Evolutionary conservation across 2,329 filamentous ascomycete species (phyloP).

Genomic region (Colletotrichum graminicola): DNA sequence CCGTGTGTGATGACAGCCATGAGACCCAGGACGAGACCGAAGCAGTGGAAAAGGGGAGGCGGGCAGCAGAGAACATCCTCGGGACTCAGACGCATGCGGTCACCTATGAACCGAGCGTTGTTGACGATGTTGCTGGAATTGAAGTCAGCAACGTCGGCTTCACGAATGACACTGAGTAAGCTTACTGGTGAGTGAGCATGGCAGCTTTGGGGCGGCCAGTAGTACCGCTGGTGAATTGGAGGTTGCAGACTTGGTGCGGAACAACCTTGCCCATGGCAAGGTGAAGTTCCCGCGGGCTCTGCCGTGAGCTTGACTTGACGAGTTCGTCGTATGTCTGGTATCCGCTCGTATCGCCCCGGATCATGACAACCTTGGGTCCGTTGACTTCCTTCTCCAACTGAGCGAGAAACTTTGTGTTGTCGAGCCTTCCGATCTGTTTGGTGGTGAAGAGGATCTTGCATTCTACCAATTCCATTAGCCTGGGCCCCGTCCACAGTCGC

Average conservation of each 20-base stretch:
- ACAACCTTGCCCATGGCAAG: slow-evolving; percentile 67
- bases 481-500: background rate
- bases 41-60: slow-evolving; percentile 88
- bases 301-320: slow-evolving; percentile 62
- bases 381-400: slow-evolving; percentile 62
- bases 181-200: slow-evolving; percentile 78
- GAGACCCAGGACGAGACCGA: slow-evolving; percentile 82
- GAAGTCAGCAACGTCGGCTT: slow-evolving; percentile 22
- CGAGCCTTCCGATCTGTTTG: slow-evolving; percentile 73
- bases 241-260: slow-evolving; percentile 77
- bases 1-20: slow-evolving; percentile 81
- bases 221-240: slow-evolving; percentile 82
- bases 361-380: slow-evolving; percentile 68
- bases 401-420: slow-evolving; percentile 70
- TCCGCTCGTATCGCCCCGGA: slow-evolving; percentile 65
- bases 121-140: slow-evolving; percentile 68
- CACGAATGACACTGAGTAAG: slow-evolving; percentile 11
- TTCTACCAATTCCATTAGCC: slow-evolving; percentile 57
- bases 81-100: slow-evolving; percentile 77
- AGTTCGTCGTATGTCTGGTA: slow-evolving; percentile 73
- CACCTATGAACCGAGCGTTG: slow-evolving; percentile 78
- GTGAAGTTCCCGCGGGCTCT: slow-evolving; percentile 64
- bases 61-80: slow-evolving; percentile 82
- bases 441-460: slow-evolving; percentile 82
- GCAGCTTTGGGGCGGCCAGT: slow-evolving; percentile 80